Evolutionary conservation across 768 basidiomycete genomes (phyloP).

Genomic region (Kwoniella dendrophila): DNA sequence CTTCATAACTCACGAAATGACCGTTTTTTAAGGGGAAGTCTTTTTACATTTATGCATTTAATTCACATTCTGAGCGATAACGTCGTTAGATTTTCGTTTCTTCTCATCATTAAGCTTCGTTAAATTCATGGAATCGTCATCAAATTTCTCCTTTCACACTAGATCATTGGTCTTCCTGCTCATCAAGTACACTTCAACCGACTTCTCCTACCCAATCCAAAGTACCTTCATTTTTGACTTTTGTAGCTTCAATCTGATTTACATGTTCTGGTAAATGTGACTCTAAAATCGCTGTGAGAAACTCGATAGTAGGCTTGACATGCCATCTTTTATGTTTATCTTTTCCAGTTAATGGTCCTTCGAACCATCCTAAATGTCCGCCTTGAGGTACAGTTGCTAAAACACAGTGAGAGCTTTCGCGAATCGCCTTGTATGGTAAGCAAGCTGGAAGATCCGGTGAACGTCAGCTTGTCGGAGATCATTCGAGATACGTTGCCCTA

Average conservation of each 20-base stretch:
- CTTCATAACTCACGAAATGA: too few relatives aligned
- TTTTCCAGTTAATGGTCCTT: slow-evolving; percentile 24
- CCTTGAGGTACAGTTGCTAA: slow-evolving; percentile 29
- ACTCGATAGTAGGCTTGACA: slow-evolving; percentile 28
- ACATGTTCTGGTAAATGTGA: background rate
- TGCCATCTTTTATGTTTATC: slow-evolving; percentile 37
- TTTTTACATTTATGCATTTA: too few relatives aligned
- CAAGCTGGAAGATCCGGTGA: slow-evolving; percentile 7
- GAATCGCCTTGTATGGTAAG: slow-evolving; percentile 22
- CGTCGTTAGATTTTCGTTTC: too few relatives aligned
- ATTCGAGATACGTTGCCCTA: too few relatives aligned
- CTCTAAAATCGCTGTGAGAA: slow-evolving; percentile 14
- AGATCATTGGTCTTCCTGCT: background rate
- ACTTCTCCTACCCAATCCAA: slow-evolving; percentile 9
- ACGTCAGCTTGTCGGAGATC: background rate
- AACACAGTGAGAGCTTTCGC: slow-evolving; percentile 26
- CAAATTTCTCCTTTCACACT: background rate
- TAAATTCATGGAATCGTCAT: too few relatives aligned
- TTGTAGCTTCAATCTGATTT: background rate
- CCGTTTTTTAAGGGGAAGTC: too few relatives aligned
- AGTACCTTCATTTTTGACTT: slow-evolving; percentile 5
- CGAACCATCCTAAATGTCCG: slow-evolving; percentile 35
- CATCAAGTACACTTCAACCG: slow-evolving; percentile 20
- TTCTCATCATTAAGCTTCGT: background rate
- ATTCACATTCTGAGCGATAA: too few relatives aligned